Percentiles rank a stretch among this genome's conserved stretches.
Conservation (phyloP, 2,329 filamentous ascomycete species). For the Diaporthe helianthi region DNA sequence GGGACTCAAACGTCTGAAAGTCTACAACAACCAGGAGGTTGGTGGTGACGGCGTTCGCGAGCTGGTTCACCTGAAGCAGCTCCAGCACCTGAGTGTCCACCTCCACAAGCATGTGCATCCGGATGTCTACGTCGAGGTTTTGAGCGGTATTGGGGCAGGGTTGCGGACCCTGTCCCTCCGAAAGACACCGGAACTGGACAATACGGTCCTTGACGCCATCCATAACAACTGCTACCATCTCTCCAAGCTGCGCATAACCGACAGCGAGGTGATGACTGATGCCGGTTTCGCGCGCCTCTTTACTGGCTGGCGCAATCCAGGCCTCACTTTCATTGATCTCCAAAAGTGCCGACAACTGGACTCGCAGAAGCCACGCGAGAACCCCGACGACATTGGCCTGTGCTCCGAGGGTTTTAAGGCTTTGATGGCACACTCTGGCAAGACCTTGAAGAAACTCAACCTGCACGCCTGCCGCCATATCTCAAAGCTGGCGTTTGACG, state of each 20-base stretch:
- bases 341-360: conserved; percentile 81
- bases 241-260: conserved; percentile 79
- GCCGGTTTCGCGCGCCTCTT: conserved; percentile 77
- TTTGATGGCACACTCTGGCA: conserved; percentile 83
- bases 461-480: conserved; percentile 89
- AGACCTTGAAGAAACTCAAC: conserved; percentile 70
- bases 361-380: conserved; percentile 70
- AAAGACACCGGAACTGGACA: conserved; percentile 70
- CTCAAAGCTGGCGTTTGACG: conserved; percentile 71
- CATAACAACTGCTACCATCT: conserved; percentile 73
- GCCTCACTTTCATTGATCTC: conserved; percentile 75
- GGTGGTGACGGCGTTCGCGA: conserved; percentile 69
- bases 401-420: conserved; percentile 78
- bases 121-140: conserved; percentile 64
- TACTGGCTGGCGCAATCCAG: conserved; percentile 75
- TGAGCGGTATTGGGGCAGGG: conserved; percentile 67
- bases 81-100: conserved; percentile 80
- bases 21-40: conserved; percentile 80
- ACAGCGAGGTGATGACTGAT: conserved; percentile 80
- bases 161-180: conserved; percentile 82
- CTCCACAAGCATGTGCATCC: conserved; percentile 64
- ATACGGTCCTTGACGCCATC: conserved; percentile 73
- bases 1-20: conserved; percentile 76
- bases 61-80: conserved; percentile 66
- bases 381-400: conserved; percentile 72